phyloP scores from a whole-genome alignment of 768 basidiomycete species.

The Mycena belliarum region DNA sequence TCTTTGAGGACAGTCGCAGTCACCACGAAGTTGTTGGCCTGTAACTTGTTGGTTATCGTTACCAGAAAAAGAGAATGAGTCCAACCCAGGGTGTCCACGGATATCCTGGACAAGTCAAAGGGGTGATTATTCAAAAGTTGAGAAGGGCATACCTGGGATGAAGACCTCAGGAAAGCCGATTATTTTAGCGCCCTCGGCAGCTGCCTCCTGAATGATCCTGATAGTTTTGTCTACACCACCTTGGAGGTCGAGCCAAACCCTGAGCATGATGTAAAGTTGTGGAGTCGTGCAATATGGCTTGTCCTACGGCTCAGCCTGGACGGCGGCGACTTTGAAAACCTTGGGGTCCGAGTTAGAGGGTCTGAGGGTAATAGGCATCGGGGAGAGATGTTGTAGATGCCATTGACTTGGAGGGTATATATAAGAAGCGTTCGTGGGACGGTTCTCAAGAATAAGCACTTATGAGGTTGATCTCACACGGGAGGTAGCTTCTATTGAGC shows the following conservation, averaged over 20 bases:
- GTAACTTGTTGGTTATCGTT: background rate
- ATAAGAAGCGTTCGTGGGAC: background rate
- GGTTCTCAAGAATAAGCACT: too few relatives aligned
- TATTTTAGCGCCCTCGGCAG: conserved; percentile 30
- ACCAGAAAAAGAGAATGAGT: background rate
- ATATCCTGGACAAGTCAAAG: conserved; percentile 22
- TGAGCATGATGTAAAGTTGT: background rate
- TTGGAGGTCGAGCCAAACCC: conserved; percentile 30
- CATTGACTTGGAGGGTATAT: background rate
- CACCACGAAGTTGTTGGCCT: conserved; percentile 30
- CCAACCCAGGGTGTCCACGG: conserved; percentile 33
- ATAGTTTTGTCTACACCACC: conserved; percentile 33
- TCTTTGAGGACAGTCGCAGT: conserved; percentile 27
- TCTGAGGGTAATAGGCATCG: conserved; percentile 25
- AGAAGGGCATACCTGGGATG: conserved; percentile 21
- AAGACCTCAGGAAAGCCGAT: conserved; percentile 34
- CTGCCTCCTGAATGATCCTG: conserved; percentile 29
- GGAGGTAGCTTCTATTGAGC: too few relatives aligned
- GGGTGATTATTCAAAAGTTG: background rate
- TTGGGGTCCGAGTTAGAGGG: conserved; percentile 27
- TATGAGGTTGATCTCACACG: background rate
- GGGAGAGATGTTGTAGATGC: background rate
- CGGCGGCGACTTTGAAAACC: conserved; percentile 31
- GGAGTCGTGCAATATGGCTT: too few relatives aligned
- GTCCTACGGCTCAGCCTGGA: conserved; percentile 30